Evolutionary conservation across 495 filamentous ascomycete species (phyloP).

Genomic region (Aspergillus sclerotiicarbonarius): DNA sequence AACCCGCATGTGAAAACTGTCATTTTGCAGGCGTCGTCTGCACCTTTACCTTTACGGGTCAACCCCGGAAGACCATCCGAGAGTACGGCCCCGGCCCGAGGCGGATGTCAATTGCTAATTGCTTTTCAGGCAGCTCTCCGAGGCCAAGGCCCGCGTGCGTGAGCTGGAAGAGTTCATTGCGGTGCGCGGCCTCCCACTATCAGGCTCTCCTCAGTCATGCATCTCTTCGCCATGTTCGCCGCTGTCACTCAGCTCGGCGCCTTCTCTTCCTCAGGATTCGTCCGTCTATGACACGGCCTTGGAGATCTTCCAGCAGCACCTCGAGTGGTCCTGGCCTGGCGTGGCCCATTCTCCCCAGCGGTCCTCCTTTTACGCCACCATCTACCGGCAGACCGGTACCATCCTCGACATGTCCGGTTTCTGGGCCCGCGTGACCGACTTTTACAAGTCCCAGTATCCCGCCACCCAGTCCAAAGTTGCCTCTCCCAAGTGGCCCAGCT

Average conservation of each 20-base stretch:
- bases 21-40: conserved; percentile 23
- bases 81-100: conserved; percentile 25
- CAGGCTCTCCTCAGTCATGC: not conserved
- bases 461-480: not conserved
- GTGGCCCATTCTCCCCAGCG: conserved; percentile 15
- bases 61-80: conserved; percentile 21
- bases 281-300: conserved; percentile 21
- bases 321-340: conserved; percentile 25
- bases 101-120: no score
- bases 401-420: conserved; percentile 22
- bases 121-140: conserved; percentile 21
- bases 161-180: conserved; percentile 16
- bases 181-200: not conserved
- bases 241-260: not conserved
- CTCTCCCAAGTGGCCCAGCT: conserved; percentile 19
- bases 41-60: conserved; percentile 17
- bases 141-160: conserved; percentile 20
- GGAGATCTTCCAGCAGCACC: conserved; percentile 19
- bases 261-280: conserved; percentile 8
- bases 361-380: conserved; percentile 18
- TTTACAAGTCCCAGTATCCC: conserved; percentile 9
- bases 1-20: conserved; percentile 31
- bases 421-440: conserved; percentile 10
- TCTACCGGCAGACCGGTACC: conserved; percentile 17
- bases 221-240: not conserved